Evolutionary conservation across 1,139 yeast species (phyloP), one percentile per base, ranked within the genome.

Genomic region (Blastobotrys elegans): DNA sequence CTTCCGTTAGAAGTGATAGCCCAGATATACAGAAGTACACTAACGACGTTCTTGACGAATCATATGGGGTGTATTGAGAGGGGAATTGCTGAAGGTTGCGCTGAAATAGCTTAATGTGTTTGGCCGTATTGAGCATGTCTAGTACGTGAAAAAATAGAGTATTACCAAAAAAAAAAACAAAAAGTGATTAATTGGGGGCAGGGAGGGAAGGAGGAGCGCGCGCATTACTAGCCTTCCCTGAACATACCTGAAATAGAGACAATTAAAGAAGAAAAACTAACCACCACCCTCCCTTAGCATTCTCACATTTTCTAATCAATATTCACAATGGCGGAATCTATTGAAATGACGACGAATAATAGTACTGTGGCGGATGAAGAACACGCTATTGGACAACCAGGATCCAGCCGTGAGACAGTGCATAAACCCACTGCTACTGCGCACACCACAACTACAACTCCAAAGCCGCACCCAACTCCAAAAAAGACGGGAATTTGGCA

Each of bases 21-120:
- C 89, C 89, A 24, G 79, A 74, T 1, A 86, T 63, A 50, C 86
- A 73, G 61, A 87, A 86, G 62, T 80, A 84, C 1, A 80, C 72
- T 26, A 87, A 61, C 5, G 90, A 76, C 17, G 84, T 62, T 50
- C 76, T 80, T 53, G 82, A 82, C 20, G 88, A 75, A 59, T 85
- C 95, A 30, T 65, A 58, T 0, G 58, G 38, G 10, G 67, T 62
- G 43, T 59, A 66, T 6, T 53, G 57, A 6, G 54, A 47, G 0
- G 75, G 75, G 20, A 71, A 60, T 29, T 68, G 43, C 6, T 56
- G 55, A 30, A 70, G 58, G 40, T 63, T 61, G 22, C 70, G 57
- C 43, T 53, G 47, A 50, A 67, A 63, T 54, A 59, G 70, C 38
- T 61, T 58, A 3, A 50, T 47, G 40, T 56, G 60, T 41, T 53